These are phyloP conservation scores for Mycena floridula DNA, from an alignment of 768 basidiomycete species.

Conservation along the genomic window DNA sequence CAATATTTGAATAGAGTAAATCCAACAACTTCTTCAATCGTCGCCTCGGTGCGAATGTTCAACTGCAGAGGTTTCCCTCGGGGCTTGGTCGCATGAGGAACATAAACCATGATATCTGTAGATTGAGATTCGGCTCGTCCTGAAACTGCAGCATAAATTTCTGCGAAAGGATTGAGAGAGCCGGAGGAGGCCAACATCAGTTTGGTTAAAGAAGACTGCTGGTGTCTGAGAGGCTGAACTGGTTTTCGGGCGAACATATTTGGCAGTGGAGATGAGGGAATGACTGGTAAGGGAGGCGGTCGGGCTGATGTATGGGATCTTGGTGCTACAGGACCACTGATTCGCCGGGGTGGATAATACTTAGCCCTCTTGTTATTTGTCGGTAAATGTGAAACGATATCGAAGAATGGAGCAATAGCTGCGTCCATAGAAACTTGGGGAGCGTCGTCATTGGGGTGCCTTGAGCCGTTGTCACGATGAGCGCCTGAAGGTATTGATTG, in stretches of 20 bases:
- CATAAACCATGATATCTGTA: constrained; percentile 70
- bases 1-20: constrained; percentile 90
- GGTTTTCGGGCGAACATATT: constrained; percentile 48
- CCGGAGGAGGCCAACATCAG: constrained; percentile 66
- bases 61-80: constrained; percentile 59
- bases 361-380: not conserved
- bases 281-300: constrained; percentile 7
- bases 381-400: not conserved
- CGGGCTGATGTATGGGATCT: constrained; percentile 3
- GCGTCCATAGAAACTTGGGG: not conserved
- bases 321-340: not conserved
- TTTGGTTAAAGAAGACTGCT: constrained; percentile 62
- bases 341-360: constrained; percentile 8
- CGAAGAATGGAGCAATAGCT: not conserved
- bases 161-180: constrained; percentile 79
- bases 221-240: constrained; percentile 35
- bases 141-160: constrained; percentile 81
- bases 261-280: constrained; percentile 14
- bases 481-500: no score
- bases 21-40: constrained; percentile 93
- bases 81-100: constrained; percentile 71
- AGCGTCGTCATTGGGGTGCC: no score
- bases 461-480: no score
- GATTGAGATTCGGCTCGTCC: constrained; percentile 65
- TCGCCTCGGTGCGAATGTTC: constrained; percentile 80